Conservation (phyloP, 2,329 filamentous ascomycete species). For the Pezicula rhizophila region DNA sequence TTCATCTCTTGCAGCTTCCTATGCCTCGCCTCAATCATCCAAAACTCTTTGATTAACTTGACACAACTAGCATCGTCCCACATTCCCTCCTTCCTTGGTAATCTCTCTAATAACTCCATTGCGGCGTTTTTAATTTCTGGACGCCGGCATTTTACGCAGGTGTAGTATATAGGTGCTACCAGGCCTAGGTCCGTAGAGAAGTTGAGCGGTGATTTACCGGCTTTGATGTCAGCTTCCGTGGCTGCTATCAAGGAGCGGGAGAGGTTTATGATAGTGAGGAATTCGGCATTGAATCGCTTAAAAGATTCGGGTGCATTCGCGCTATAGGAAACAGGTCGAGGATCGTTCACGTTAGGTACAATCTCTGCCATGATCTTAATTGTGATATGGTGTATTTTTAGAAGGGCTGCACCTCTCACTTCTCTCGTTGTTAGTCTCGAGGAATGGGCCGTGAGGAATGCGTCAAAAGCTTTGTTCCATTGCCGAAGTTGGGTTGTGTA, state of each 20-base stretch:
- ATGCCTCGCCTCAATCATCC: slow-evolving; percentile 18
- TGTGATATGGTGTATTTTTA: slow-evolving; percentile 9
- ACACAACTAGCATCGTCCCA: slow-evolving; percentile 20
- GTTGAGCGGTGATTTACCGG: slow-evolving; percentile 16
- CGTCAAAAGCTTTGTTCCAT: slow-evolving; percentile 4
- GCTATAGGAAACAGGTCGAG: background rate
- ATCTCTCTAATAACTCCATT: slow-evolving; percentile 16
- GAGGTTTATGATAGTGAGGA: slow-evolving; percentile 17
- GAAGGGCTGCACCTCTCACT: slow-evolving; percentile 7
- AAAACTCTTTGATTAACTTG: slow-evolving; percentile 18
- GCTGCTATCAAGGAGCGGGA: slow-evolving; percentile 20
- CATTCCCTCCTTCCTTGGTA: slow-evolving; percentile 25
- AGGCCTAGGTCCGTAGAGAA: slow-evolving; percentile 25
- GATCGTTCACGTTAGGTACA: background rate
- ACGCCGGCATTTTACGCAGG: slow-evolving; percentile 15
- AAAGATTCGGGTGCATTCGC: background rate
- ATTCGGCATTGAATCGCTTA: slow-evolving; percentile 8
- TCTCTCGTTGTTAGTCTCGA: background rate
- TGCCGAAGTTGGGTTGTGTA: background rate
- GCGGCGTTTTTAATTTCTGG: slow-evolving; percentile 11
- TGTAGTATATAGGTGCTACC: slow-evolving; percentile 24
- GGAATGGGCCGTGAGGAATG: slow-evolving; percentile 2
- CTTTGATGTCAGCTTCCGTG: slow-evolving; percentile 17
- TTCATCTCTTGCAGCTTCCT: background rate
- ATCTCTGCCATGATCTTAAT: slow-evolving; percentile 2